phyloP scores from a whole-genome alignment of 2,329 filamentous ascomycete species.

The Clonostachys sp. region DNA sequence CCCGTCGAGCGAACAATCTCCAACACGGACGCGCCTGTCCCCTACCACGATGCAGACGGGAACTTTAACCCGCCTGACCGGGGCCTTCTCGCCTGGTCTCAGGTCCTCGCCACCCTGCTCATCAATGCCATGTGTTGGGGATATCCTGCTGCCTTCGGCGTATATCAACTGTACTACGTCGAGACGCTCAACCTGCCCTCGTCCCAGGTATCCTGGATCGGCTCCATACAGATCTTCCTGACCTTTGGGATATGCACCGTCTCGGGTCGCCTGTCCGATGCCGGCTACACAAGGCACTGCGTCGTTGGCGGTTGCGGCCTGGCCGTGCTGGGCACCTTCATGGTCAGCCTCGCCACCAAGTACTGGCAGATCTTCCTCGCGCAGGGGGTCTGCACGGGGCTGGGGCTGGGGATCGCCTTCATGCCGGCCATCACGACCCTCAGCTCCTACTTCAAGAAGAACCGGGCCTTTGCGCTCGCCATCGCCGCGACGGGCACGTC shows the following conservation, averaged over 20 bases:
- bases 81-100: conserved; percentile 41
- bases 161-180: conserved; percentile 49
- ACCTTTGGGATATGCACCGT: conserved; percentile 42
- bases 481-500: conserved; percentile 55
- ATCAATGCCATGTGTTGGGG: conserved; percentile 47
- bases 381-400: conserved; percentile 45
- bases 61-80: conserved; percentile 32
- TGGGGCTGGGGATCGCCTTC: conserved; percentile 53
- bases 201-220: conserved; percentile 37
- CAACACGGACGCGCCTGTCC: conserved; percentile 14
- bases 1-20: conserved; percentile 12
- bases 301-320: conserved; percentile 32
- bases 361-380: conserved; percentile 52
- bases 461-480: conserved; percentile 53
- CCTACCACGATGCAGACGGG: conserved; percentile 9
- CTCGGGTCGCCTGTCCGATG: conserved; percentile 44
- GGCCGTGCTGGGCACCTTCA: conserved; percentile 40
- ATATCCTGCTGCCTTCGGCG: conserved; percentile 41
- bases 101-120: conserved; percentile 40
- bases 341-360: conserved; percentile 33
- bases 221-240: conserved; percentile 45
- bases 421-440: conserved; percentile 56
- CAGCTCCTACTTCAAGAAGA: conserved; percentile 56
- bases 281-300: conserved; percentile 37
- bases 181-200: conserved; percentile 23